Evolutionary conservation across 305 asterid species (phyloP), one percentile per base, ranked within the genome.

Genomic region (Fraxinus dipetala): DNA sequence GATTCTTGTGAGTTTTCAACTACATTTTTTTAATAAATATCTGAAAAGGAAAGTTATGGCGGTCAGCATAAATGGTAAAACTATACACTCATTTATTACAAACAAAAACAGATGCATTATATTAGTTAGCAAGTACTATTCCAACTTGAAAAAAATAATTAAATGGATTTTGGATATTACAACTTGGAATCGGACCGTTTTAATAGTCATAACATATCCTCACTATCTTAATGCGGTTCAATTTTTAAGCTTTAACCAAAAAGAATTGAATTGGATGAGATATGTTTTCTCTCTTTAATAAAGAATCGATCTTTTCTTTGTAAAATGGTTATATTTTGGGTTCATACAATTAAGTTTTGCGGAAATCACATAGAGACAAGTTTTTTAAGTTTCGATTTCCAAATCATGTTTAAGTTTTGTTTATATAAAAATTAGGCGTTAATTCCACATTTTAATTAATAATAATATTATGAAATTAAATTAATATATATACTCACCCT

Each of bases 1-100:
- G 79, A 85, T 78, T 78, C 90, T 69, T 81, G 90, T 87, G 90
- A 87, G 76, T 77, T 83, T 82, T 82, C 89, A 87, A 59, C 90
- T 78, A 81, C 56, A 26, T 70, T 31, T 2, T 8, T 20, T 20
- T 7, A 61, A 22, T 56, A 8, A 61, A 61, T 22, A 7, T 22
- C 70, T 22, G 67, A 56, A 18, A 56, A 56, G 67, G 70, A 61
- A 20, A 61, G 70, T 61, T 61, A 61, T 61, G 70, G 70, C 70
- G 70, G 70, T 61, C 10, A 61, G 70, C 70, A 56, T 56, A 56
- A 18, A 56, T 22, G 67, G 11, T 6, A 56, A 56, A 56, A 56
- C 10, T 56, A 18, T 18, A 56, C 9, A 56, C 24, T 18, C 67
- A 5, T 56, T 56, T 56, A 56, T 56, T 56, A 18, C 11, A 18